These are phyloP conservation scores for Saksenaea vasiformis DNA, from an alignment of 371 early-diverging fungal genomes.

Conservation along the genomic window DNA sequence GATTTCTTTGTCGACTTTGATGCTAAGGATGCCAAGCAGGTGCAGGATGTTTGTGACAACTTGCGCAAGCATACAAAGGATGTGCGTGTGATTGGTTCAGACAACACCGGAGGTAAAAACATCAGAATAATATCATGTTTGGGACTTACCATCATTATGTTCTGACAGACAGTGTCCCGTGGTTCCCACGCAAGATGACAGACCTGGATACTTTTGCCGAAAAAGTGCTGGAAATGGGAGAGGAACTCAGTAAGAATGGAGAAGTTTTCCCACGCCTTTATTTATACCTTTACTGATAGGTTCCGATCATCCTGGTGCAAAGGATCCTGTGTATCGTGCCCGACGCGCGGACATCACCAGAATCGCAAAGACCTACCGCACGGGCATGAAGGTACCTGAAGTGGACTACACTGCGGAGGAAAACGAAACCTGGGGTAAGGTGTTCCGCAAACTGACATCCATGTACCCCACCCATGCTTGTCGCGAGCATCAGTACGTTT, in stretches of 20 bases:
- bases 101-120: conserved; percentile 18
- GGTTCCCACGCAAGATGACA: conserved; percentile 94
- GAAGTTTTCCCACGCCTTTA: neutral
- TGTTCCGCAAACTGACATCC: conserved; percentile 75
- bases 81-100: conserved; percentile 55
- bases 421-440: conserved; percentile 84
- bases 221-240: conserved; percentile 92
- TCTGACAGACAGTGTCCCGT: conserved; percentile 62
- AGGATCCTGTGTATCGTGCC: conserved; percentile 83
- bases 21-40: conserved; percentile 57
- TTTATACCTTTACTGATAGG: conserved; percentile 34
- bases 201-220: conserved; percentile 95
- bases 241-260: conserved; percentile 64
- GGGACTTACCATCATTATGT: neutral
- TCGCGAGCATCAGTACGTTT: conserved; percentile 88
- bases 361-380: conserved; percentile 82
- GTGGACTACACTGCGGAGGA: conserved; percentile 86
- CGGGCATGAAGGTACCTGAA: conserved; percentile 83
- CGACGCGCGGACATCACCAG: conserved; percentile 87
- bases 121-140: neutral
- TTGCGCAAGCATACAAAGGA: conserved; percentile 65
- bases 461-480: conserved; percentile 90
- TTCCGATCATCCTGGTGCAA: conserved; percentile 94
- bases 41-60: conserved; percentile 58
- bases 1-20: conserved; percentile 93